phyloP scores from a whole-genome alignment of 768 basidiomycete genomes.

The Chalciporus sphaerocephalus region DNA sequence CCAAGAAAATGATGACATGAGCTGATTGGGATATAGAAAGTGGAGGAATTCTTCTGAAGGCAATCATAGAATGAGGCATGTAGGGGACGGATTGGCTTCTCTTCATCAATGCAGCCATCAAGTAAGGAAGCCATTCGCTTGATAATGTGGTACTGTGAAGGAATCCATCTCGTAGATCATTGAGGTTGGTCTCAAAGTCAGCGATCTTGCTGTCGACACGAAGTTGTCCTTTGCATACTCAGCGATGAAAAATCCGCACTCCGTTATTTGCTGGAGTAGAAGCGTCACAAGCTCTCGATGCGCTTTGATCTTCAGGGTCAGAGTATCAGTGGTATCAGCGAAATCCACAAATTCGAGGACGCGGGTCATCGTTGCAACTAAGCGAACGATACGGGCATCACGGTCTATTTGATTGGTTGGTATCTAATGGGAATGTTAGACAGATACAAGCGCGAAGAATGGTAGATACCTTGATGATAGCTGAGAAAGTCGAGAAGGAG shows the following conservation, averaged over 20 bases:
- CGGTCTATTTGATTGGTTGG: slow-evolving; percentile 17
- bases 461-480: slow-evolving; percentile 15
- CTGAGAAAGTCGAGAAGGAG: slow-evolving; percentile 23
- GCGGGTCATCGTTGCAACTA: slow-evolving; percentile 16
- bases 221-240: slow-evolving; percentile 22
- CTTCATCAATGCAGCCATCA: slow-evolving; percentile 12
- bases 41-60: slow-evolving; percentile 22
- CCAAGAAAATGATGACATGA: slow-evolving; percentile 21
- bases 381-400: slow-evolving; percentile 12
- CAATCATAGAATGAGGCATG: slow-evolving; percentile 37
- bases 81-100: slow-evolving; percentile 25
- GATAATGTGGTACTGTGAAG: slow-evolving; percentile 12
- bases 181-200: slow-evolving; percentile 17
- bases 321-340: background rate
- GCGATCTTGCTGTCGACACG: slow-evolving; percentile 16
- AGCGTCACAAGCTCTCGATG: slow-evolving; percentile 7
- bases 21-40: slow-evolving; percentile 18
- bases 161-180: slow-evolving; percentile 18
- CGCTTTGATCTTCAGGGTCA: slow-evolving; percentile 8
- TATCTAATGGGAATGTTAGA: slow-evolving; percentile 4
- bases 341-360: slow-evolving; percentile 12
- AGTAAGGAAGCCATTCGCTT: slow-evolving; percentile 19
- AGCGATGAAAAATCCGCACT: slow-evolving; percentile 23
- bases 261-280: slow-evolving; percentile 20
- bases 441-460: background rate